Conservation (phyloP, 164 flowering plant genomes). For the Liquidambar formosana region DNA sequence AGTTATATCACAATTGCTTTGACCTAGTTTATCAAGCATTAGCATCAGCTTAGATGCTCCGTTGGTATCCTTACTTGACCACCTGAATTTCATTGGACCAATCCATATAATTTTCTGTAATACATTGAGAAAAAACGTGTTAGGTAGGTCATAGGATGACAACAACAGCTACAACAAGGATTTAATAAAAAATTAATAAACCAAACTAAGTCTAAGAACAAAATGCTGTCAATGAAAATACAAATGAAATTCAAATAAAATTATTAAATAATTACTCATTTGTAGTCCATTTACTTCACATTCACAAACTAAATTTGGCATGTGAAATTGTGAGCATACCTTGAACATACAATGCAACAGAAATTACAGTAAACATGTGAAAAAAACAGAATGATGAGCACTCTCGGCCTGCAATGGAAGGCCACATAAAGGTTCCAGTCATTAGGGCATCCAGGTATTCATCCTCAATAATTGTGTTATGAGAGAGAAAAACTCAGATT, state of each 20-base stretch:
- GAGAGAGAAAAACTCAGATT: not conserved
- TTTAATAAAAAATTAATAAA: not conserved
- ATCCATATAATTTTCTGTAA: slow-evolving; percentile 77
- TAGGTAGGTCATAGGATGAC: not conserved
- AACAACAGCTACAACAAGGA: not conserved
- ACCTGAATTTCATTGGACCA: slow-evolving; percentile 63
- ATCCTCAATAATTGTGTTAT: slow-evolving; percentile 1
- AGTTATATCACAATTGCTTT: slow-evolving; percentile 49
- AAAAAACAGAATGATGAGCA: not conserved
- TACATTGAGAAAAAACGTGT: not conserved
- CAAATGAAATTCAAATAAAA: not conserved
- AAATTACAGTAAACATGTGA: not conserved
- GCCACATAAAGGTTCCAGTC: too few species aligned
- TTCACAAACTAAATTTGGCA: not conserved
- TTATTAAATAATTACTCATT: too few species aligned
- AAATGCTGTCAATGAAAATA: not conserved
- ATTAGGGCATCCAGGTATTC: not conserved
- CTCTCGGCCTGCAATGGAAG: not conserved
- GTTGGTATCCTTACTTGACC: slow-evolving; percentile 18
- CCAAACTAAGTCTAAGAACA: not conserved
- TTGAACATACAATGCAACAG: not conserved
- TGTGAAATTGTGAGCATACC: not conserved
- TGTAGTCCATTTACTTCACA: not conserved
- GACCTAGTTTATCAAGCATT: slow-evolving; percentile 42
- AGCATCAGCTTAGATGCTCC: slow-evolving; percentile 54